Evolutionary conservation across 805 yeast species (phyloP).

Genomic region (Cyberlindnera galapagoensis): DNA sequence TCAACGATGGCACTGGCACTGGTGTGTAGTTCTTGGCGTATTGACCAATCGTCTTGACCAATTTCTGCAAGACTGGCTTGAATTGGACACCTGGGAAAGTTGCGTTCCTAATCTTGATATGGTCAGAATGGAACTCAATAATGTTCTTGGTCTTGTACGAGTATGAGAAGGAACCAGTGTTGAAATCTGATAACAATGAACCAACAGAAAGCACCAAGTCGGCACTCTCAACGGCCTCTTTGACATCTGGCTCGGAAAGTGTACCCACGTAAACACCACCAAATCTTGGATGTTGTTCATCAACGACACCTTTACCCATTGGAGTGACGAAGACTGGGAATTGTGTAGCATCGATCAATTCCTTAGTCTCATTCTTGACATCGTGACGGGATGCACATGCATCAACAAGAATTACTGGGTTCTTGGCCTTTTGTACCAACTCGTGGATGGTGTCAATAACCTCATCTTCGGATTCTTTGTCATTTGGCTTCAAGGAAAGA

Average conservation of each 20-base stretch:
- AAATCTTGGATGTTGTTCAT: conserved; percentile 63
- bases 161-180: conserved; percentile 80
- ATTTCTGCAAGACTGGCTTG: conserved; percentile 44
- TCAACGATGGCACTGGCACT: conserved; percentile 46
- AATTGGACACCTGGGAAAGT: conserved; percentile 63
- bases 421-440: conserved; percentile 47
- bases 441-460: conserved; percentile 44
- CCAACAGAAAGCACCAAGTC: conserved; percentile 75
- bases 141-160: conserved; percentile 59
- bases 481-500: conserved; percentile 48
- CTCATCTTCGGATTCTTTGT: conserved; percentile 53
- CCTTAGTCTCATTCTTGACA: conserved; percentile 50
- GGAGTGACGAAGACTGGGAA: conserved; percentile 82
- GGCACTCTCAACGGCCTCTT: conserved; percentile 60
- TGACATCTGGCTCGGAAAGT: conserved; percentile 61
- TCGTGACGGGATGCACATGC: conserved; percentile 79
- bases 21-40: conserved; percentile 39
- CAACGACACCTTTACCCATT: conserved; percentile 76
- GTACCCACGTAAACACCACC: conserved; percentile 82
- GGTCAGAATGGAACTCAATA: conserved; percentile 34
- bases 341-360: conserved; percentile 56
- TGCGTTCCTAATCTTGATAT: conserved; percentile 60
- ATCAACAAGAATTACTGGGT: conserved; percentile 72
- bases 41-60: conserved; percentile 30
- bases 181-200: conserved; percentile 77